Conservation (phyloP, 371 early-diverging fungal species). For the Astathelohania contejeani region DNA sequence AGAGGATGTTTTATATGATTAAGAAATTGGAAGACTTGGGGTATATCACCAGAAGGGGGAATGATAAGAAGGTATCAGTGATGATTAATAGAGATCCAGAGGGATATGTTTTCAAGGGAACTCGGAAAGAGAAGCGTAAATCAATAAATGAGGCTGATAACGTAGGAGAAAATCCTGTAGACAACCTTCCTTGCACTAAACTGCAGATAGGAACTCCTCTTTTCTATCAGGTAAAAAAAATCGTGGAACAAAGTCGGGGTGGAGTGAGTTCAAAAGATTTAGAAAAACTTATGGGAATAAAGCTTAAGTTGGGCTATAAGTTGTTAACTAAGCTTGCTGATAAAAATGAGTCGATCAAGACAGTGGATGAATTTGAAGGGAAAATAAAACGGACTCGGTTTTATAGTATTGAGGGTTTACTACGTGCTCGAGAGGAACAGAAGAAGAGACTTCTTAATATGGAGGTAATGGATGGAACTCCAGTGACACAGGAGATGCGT, state of each 20-base stretch:
- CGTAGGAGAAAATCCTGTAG: neutral
- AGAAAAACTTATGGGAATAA: conserved; percentile 17
- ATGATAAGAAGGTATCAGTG: conserved; percentile 9
- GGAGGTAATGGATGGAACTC: conserved; percentile 7
- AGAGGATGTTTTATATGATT: conserved; percentile 24
- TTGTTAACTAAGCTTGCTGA: conserved; percentile 18
- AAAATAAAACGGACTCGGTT: conserved; percentile 16
- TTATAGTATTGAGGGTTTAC: conserved; percentile 3
- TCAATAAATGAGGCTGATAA: neutral
- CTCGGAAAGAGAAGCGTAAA: neutral
- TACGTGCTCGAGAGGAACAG: neutral
- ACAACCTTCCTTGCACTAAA: neutral
- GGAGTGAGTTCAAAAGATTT: conserved; percentile 31
- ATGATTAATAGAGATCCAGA: conserved; percentile 6
- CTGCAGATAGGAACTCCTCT: conserved; percentile 13
- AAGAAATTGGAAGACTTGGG: conserved; percentile 18
- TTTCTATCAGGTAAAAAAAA: conserved; percentile 11
- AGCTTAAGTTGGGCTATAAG: conserved; percentile 10
- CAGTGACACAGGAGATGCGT: conserved; percentile 20
- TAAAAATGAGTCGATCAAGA: conserved; percentile 7
- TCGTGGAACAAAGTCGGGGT: neutral
- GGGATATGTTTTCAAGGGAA: conserved; percentile 4
- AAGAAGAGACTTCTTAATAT: neutral
- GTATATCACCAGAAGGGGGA: conserved; percentile 9
- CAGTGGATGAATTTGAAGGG: conserved; percentile 9